Evolutionary conservation across 164 flowering plant genomes (phyloP).

Genomic region (Protea cynaroides): DNA sequence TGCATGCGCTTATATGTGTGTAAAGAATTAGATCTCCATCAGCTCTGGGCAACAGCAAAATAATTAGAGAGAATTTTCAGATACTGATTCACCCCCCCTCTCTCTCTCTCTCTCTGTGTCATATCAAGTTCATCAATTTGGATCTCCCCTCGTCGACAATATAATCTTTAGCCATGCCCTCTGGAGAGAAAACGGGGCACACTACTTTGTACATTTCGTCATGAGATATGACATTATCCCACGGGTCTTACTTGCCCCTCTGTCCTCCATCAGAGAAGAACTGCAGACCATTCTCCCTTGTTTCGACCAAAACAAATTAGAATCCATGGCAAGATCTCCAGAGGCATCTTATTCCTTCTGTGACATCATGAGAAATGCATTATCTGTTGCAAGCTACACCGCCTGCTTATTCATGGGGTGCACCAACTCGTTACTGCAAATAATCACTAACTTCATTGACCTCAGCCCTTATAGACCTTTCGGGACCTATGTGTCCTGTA

Average conservation of each 20-base stretch:
- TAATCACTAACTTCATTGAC: conserved; percentile 39
- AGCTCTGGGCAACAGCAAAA: too few relatives aligned
- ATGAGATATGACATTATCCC: conserved; percentile 63
- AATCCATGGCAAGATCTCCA: conserved; percentile 6
- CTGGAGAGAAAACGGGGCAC: conserved; percentile 59
- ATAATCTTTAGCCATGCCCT: conserved; percentile 51
- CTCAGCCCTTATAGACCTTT: conserved; percentile 74
- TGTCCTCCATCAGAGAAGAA: conserved; percentile 28
- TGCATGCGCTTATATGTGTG: too few relatives aligned
- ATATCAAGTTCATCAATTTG: too few relatives aligned
- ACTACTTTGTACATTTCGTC: conserved; percentile 49
- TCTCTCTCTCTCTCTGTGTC: too few relatives aligned
- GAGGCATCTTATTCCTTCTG: too few relatives aligned
- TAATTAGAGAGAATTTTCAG: too few relatives aligned
- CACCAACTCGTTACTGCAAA: conserved; percentile 45
- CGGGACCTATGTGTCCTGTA: conserved; percentile 63
- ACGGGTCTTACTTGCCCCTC: conserved; percentile 49
- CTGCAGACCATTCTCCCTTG: conserved; percentile 27
- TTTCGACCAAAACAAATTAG: conserved; percentile 22
- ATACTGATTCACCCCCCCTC: too few relatives aligned
- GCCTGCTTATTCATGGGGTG: conserved; percentile 57
- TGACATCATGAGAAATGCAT: conserved; percentile 43
- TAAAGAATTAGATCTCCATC: too few relatives aligned
- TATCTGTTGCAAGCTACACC: conserved; percentile 45
- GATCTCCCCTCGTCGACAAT: conserved; percentile 70